Evolutionary conservation across 306 rosid species (phyloP).

Genomic region (Ormosia semicastrata): DNA sequence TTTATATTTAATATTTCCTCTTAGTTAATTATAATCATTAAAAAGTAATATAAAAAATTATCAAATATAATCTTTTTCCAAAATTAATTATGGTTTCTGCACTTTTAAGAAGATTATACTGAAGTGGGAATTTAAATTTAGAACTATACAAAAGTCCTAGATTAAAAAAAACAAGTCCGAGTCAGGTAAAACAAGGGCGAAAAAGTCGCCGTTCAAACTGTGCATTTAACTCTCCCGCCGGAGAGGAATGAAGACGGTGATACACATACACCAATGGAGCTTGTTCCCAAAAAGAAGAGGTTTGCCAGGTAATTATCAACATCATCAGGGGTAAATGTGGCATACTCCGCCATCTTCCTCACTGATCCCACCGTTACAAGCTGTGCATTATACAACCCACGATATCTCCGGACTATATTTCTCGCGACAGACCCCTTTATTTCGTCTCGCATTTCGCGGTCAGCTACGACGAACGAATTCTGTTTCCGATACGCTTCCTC

Average conservation of each 20-base stretch:
- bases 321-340: constrained; percentile 57
- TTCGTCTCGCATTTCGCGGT: constrained; percentile 53
- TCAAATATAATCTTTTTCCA: too few relatives aligned
- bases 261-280: neutral
- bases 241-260: constrained; percentile 26
- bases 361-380: constrained; percentile 24
- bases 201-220: neutral
- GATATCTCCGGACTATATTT: constrained; percentile 44
- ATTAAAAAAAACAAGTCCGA: too few relatives aligned
- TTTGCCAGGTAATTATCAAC: constrained; percentile 52
- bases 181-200: neutral
- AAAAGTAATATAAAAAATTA: too few relatives aligned
- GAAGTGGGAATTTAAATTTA: too few relatives aligned
- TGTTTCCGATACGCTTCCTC: constrained; percentile 55
- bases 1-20: too few relatives aligned
- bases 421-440: constrained; percentile 40
- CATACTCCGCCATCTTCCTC: constrained; percentile 11
- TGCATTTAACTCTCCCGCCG: constrained; percentile 5
- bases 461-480: constrained; percentile 35
- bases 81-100: too few relatives aligned
- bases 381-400: constrained; percentile 42
- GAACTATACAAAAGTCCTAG: too few relatives aligned
- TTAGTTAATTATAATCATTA: too few relatives aligned
- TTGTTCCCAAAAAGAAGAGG: constrained; percentile 36
- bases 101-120: too few relatives aligned